These are phyloP conservation scores for Chrysoporthe cubensis DNA, from an alignment of 2,329 filamentous ascomycete genomes.

Conservation along the genomic window DNA sequence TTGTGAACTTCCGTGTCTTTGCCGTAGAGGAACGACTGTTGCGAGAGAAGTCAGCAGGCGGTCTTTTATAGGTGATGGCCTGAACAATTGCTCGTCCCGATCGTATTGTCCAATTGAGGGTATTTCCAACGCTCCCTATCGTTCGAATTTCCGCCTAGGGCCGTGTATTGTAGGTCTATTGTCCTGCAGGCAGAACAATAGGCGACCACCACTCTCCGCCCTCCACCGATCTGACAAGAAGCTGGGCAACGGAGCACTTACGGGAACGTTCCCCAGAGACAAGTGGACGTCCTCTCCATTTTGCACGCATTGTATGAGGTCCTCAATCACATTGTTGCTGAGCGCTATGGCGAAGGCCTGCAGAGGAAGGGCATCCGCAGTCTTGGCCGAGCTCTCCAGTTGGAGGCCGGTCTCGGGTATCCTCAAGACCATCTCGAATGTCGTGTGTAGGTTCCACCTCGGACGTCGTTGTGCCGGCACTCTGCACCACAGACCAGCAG, in stretches of 20 bases:
- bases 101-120: constrained; percentile 9
- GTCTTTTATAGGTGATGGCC: neutral
- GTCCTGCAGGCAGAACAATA: constrained; percentile 13
- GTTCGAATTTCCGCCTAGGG: constrained; percentile 1
- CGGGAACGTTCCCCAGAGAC: constrained; percentile 60
- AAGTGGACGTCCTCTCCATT: constrained; percentile 61
- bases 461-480: constrained; percentile 14
- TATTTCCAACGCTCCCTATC: neutral
- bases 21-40: constrained; percentile 59
- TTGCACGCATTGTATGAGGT: constrained; percentile 64
- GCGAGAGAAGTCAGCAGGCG: constrained; percentile 13
- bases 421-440: constrained; percentile 46
- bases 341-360: constrained; percentile 64
- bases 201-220: constrained; percentile 6
- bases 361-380: constrained; percentile 49
- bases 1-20: constrained; percentile 39
- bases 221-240: neutral
- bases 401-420: constrained; percentile 62
- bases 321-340: constrained; percentile 60
- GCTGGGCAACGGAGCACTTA: constrained; percentile 49
- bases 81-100: neutral
- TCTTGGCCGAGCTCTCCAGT: constrained; percentile 56
- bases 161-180: neutral
- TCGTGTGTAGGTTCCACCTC: constrained; percentile 26
- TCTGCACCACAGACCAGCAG: constrained; percentile 30